Evolutionary conservation across 805 yeast species (phyloP).

Genomic region (Ogataea polymorpha): DNA sequence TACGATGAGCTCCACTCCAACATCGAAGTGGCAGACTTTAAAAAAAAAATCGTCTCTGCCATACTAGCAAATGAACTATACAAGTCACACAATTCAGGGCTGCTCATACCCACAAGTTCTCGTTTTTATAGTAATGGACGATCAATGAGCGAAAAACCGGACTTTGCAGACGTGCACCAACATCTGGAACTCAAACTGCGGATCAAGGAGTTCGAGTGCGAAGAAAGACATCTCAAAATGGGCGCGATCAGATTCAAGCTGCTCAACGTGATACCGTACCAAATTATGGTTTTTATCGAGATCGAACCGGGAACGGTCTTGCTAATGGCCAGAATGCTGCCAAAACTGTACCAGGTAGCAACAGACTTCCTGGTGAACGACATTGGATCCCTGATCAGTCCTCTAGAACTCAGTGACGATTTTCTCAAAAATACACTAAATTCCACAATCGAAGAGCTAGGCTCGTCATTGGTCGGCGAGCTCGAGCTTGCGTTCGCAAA

Average conservation of each 20-base stretch:
- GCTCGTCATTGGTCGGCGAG: conserved; percentile 10
- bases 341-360: conserved; percentile 22
- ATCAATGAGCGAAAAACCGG: conserved; percentile 21
- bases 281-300: conserved; percentile 27
- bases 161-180: conserved; percentile 20
- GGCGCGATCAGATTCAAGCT: conserved; percentile 32
- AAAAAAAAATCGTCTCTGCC: conserved; percentile 21
- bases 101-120: conserved; percentile 23
- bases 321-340: conserved; percentile 20
- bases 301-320: conserved; percentile 19
- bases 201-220: conserved; percentile 17
- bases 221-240: conserved; percentile 9
- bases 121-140: conserved; percentile 22
- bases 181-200: conserved; percentile 25
- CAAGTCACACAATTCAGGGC: conserved; percentile 9
- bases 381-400: conserved; percentile 22
- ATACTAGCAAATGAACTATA: conserved; percentile 25
- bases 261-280: conserved; percentile 27
- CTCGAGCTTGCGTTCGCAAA: conserved; percentile 20
- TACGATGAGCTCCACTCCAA: conserved; percentile 23
- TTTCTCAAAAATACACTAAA: conserved; percentile 16
- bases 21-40: conserved; percentile 13
- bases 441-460: conserved; percentile 7
- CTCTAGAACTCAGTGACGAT: conserved; percentile 13
- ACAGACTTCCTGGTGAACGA: conserved; percentile 22